Percentiles rank a stretch among this genome's conserved stretches.
Conservation (phyloP, 2,329 filamentous ascomycete species). For the Phyllosticta paracitricarpa region DNA sequence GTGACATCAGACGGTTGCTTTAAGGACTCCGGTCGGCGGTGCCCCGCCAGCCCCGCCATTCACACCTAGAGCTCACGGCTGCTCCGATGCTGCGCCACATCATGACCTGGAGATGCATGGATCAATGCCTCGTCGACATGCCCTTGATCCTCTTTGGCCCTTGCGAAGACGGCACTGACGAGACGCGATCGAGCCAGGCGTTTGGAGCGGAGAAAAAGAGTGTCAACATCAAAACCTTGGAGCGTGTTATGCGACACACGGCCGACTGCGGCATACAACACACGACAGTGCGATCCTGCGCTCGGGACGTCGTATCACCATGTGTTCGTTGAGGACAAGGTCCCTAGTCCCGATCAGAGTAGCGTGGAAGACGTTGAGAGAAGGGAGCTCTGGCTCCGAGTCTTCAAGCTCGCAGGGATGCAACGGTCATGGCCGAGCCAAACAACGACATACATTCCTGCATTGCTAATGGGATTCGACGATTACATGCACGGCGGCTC, state of each 20-base stretch:
- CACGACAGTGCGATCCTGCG: background rate
- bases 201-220: no score
- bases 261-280: background rate
- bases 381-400: background rate
- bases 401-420: background rate
- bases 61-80: background rate
- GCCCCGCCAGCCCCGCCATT: constrained; percentile 9
- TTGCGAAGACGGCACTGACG: no score
- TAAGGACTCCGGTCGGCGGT: background rate
- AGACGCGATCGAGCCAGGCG: no score
- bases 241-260: background rate
- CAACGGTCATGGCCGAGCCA: background rate
- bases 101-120: background rate
- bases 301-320: background rate
- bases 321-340: background rate
- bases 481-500: no score
- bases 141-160: background rate
- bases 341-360: no score
- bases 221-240: background rate
- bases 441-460: background rate
- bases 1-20: constrained; percentile 11
- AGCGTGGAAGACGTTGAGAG: background rate
- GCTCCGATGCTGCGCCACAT: constrained; percentile 1
- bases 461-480: no score
- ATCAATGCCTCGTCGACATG: background rate